Evolutionary conservation across 2,329 filamentous ascomycete genomes (phyloP), one percentile per base, ranked within the genome.

Genomic region (Aspergillus sp.): DNA sequence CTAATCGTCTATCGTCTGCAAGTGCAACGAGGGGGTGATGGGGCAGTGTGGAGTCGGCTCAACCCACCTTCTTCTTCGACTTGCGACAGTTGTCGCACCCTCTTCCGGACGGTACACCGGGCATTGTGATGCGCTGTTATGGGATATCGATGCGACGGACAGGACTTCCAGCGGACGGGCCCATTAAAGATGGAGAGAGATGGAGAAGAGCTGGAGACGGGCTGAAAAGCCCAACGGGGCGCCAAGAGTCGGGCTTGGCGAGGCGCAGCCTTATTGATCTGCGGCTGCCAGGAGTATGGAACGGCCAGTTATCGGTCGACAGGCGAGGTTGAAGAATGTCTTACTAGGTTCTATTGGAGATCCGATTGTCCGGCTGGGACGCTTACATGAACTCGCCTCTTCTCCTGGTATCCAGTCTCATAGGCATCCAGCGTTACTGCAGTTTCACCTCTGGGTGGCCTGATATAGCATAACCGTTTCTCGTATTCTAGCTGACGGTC

Each of bases 11-110:
- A 31, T 31, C 9, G 27, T 31, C 27, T 31, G 27, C 35, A 14
- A n/a, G 12, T n/a, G 15, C 35, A 7, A 7, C 35, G 35, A 37
- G 35, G 35, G 35, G 12, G 4, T 31, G 27, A 31, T 31, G 27
- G 27, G 27, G 27, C 27, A 31, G 27, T 31, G 46, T 49, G 45
- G 54, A 33, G 17, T 41, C 19, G 37, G 11, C 27, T 12, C 31
- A 21, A 55, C 66, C 14, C 67, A 80, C 81, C 77, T 82, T 83
- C 68, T 83, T 83, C 75, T 82, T 83, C 61, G 81, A 78, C 61
- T 75, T 79, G 35, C 80, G 76, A 62, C 80, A 83, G 14, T 73
- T 79, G 56, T 83, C 78, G 61, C 81, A 83, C 35, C 78, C 81
- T 57, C 77, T 76, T 51, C 79, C 77, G 8, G 78, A 78, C 21